Evolutionary conservation across 768 basidiomycete genomes (phyloP).

Genomic region (Rhodotorula taiwanensis): DNA sequence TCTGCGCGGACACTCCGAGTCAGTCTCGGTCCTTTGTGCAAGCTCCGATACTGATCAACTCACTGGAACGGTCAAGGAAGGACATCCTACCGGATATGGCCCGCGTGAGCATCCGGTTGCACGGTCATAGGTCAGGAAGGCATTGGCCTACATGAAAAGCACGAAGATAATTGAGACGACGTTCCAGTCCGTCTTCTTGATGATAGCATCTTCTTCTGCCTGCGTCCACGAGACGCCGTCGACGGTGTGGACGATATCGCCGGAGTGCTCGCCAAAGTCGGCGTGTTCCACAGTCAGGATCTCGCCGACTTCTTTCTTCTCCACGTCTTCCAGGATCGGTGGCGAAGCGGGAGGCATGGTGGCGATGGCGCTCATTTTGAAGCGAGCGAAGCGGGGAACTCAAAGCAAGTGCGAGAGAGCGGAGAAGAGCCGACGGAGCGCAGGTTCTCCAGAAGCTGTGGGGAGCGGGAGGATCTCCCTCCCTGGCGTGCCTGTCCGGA

Average conservation of each 20-base stretch:
- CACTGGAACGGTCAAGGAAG: slow-evolving; percentile 21
- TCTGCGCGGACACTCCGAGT: background rate
- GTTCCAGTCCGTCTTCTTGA: background rate
- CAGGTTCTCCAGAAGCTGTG: no score
- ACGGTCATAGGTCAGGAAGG: no score
- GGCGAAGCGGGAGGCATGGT: no score
- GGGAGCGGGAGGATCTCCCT: no score
- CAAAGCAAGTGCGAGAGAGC: no score
- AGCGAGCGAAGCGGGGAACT: no score
- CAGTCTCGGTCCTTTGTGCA: background rate
- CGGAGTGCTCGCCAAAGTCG: background rate
- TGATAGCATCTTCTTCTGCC: background rate
- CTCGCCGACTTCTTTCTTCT: no score
- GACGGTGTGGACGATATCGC: background rate
- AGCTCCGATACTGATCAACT: background rate
- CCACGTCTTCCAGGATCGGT: no score
- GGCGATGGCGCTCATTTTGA: no score
- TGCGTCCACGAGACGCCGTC: background rate
- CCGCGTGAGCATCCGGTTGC: no score
- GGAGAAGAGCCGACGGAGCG: no score
- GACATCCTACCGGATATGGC: background rate
- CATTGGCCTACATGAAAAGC: slow-evolving; percentile 1
- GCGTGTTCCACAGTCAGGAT: background rate
- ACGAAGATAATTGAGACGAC: background rate
- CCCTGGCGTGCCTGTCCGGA: no score